Conservation (phyloP, 352 stramenopile genomes). For the Pythium myriotylum region DNA sequence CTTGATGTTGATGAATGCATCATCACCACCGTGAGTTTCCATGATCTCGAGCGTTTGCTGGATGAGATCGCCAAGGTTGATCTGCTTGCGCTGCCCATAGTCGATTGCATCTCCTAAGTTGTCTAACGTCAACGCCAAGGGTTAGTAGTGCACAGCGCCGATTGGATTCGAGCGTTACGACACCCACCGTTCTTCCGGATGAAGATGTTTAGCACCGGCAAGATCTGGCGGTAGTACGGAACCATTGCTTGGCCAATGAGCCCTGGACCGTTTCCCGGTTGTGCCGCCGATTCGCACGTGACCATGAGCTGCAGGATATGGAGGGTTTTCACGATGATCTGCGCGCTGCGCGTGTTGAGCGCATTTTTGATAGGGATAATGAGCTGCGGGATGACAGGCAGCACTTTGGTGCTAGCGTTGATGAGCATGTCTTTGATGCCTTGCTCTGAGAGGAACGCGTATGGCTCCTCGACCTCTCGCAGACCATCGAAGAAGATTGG, state of each 20-base stretch:
- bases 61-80: conserved; percentile 96
- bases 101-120: conserved; percentile 97
- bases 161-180: no score
- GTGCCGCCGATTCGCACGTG: conserved; percentile 87
- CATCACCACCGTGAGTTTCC: conserved; percentile 94
- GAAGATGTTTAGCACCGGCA: conserved; percentile 98
- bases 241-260: conserved; percentile 96
- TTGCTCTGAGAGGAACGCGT: conserved; percentile 95
- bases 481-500: conserved; percentile 98
- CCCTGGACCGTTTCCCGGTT: conserved; percentile 74
- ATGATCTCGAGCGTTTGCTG: conserved; percentile 97
- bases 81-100: conserved; percentile 94
- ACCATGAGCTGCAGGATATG: conserved; percentile 97
- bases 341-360: conserved; percentile 93
- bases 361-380: conserved; percentile 98
- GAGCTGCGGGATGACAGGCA: conserved; percentile 96
- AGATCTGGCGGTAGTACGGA: conserved; percentile 97
- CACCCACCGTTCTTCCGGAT: conserved; percentile 91
- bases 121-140: conserved; percentile 46
- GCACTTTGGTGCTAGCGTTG: conserved; percentile 93
- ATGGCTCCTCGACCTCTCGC: conserved; percentile 95
- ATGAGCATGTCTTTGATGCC: conserved; percentile 98
- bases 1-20: conserved; percentile 99
- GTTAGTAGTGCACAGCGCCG: not conserved
- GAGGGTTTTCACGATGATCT: conserved; percentile 97